Conservation (phyloP, 2,329 filamentous ascomycete genomes). For the Ceratocystis diversiconidia region DNA sequence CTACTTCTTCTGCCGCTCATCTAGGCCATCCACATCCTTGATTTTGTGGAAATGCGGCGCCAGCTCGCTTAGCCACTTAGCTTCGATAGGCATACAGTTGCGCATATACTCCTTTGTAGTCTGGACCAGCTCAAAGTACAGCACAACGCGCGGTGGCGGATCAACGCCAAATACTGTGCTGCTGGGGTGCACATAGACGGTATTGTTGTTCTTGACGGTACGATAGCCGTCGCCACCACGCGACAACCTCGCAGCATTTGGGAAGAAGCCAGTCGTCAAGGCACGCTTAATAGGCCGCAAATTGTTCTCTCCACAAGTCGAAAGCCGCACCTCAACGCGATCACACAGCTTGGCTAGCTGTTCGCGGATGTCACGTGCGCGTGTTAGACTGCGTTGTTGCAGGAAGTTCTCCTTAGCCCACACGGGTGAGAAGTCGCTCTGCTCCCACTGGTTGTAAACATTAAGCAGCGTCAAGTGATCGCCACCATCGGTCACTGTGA, state of each 20-base stretch:
- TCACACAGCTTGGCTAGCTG: conserved; percentile 88
- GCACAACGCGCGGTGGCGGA: conserved; percentile 64
- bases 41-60: conserved; percentile 93
- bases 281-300: conserved; percentile 65
- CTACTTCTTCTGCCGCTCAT: conserved; percentile 44
- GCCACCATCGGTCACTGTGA: conserved; percentile 80
- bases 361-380: conserved; percentile 81
- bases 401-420: conserved; percentile 91
- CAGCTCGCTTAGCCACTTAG: conserved; percentile 74
- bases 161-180: conserved; percentile 65
- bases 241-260: conserved; percentile 74
- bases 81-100: conserved; percentile 69
- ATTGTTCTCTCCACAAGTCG: conserved; percentile 55
- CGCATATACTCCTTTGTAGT: conserved; percentile 90
- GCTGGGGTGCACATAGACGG: conserved; percentile 82
- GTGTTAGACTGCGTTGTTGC: conserved; percentile 75
- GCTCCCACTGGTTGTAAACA: conserved; percentile 91
- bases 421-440: conserved; percentile 72
- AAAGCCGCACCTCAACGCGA: conserved; percentile 68
- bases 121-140: conserved; percentile 73
- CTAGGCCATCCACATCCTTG: conserved; percentile 71
- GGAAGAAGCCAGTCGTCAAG: conserved; percentile 84
- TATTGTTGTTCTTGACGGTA: conserved; percentile 79
- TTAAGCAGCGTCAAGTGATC: conserved; percentile 82
- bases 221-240: conserved; percentile 76